phyloP scores from a whole-genome alignment of 768 basidiomycete species.

The Russula foetens region DNA sequence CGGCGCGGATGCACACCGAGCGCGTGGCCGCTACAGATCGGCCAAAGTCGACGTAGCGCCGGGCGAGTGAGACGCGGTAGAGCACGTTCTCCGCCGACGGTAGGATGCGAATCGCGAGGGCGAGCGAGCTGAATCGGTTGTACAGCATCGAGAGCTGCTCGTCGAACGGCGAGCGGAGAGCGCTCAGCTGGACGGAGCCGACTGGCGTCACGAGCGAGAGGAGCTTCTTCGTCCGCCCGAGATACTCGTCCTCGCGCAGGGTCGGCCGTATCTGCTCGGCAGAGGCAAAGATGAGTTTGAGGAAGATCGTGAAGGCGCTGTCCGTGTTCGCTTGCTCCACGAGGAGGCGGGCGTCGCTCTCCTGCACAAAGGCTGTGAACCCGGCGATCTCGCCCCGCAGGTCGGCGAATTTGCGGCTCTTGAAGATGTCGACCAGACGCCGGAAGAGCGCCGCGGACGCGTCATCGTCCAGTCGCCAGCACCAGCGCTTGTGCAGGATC shows the following conservation, averaged over 20 bases:
- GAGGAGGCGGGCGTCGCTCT: conserved; percentile 46
- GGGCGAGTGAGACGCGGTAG: conserved; percentile 55
- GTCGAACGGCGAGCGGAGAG: conserved; percentile 38
- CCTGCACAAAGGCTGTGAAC: conserved; percentile 63
- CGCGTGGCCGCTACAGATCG: conserved; percentile 56
- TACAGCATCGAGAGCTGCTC: conserved; percentile 67
- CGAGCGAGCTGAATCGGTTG: conserved; percentile 72
- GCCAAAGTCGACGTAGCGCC: conserved; percentile 59
- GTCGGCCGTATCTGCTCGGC: conserved; percentile 30
- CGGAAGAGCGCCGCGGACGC: conserved; percentile 51
- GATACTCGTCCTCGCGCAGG: conserved; percentile 25
- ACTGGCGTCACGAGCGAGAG: conserved; percentile 67
- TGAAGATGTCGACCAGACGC: conserved; percentile 63
- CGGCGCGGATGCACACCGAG: conserved; percentile 63
- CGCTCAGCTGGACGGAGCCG: conserved; percentile 56
- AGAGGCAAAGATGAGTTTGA: conserved; percentile 74
- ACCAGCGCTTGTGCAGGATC: conserved; percentile 65
- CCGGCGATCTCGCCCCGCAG: conserved; percentile 52
- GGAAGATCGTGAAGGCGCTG: conserved; percentile 68
- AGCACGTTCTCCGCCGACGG: conserved; percentile 38
- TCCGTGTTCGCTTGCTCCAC: conserved; percentile 45
- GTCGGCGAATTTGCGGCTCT: conserved; percentile 67
- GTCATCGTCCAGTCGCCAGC: conserved; percentile 56
- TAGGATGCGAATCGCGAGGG: conserved; percentile 63
- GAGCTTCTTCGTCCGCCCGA: conserved; percentile 52